Conservation (phyloP, 352 stramenopile species). For the Halophytophthora batemanensis region DNA sequence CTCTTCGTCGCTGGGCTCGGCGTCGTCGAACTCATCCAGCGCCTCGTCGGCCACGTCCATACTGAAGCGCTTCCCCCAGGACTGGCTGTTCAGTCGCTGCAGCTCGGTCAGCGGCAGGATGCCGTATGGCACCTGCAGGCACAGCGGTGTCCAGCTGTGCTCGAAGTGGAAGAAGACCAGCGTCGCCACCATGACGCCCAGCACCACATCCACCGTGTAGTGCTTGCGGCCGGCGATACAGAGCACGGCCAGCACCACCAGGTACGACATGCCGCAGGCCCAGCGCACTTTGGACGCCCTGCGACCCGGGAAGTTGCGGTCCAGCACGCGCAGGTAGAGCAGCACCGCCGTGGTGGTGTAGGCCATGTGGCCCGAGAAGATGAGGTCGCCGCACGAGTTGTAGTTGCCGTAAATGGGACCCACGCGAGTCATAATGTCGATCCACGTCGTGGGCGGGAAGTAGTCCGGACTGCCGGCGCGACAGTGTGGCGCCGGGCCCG, state of each 20-base stretch:
- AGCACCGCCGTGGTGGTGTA: slow-evolving; percentile 69
- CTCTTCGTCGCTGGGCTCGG: slow-evolving; percentile 18
- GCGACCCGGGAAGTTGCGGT: slow-evolving; percentile 40
- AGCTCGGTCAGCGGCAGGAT: slow-evolving; percentile 29
- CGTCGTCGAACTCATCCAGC: slow-evolving; percentile 39
- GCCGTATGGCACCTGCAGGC: slow-evolving; percentile 34
- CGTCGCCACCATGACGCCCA: slow-evolving; percentile 58
- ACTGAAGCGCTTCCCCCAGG: slow-evolving; percentile 46
- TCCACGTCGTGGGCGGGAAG: slow-evolving; percentile 58
- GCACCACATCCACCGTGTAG: slow-evolving; percentile 77
- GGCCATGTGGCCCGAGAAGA: slow-evolving; percentile 76
- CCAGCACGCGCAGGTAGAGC: slow-evolving; percentile 59
- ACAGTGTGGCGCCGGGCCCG: slow-evolving; percentile 68
- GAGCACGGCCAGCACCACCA: slow-evolving; percentile 44
- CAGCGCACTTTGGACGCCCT: slow-evolving; percentile 51
- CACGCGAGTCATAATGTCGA: slow-evolving; percentile 72
- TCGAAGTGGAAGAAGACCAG: slow-evolving; percentile 82
- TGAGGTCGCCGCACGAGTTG: slow-evolving; percentile 75
- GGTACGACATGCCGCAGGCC: slow-evolving; percentile 48
- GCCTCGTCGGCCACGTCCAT: slow-evolving; percentile 48
- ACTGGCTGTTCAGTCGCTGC: slow-evolving; percentile 24
- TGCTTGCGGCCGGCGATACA: slow-evolving; percentile 71
- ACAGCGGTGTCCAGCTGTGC: slow-evolving; percentile 63
- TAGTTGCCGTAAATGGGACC: slow-evolving; percentile 71
- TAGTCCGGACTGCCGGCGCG: slow-evolving; percentile 45